A percentile compares a stretch with the other conserved stretches of the same genome.
Evolutionary conservation across 345 rosid genomes (phyloP).

Genomic region (Eucalyptus camaldulensis): DNA sequence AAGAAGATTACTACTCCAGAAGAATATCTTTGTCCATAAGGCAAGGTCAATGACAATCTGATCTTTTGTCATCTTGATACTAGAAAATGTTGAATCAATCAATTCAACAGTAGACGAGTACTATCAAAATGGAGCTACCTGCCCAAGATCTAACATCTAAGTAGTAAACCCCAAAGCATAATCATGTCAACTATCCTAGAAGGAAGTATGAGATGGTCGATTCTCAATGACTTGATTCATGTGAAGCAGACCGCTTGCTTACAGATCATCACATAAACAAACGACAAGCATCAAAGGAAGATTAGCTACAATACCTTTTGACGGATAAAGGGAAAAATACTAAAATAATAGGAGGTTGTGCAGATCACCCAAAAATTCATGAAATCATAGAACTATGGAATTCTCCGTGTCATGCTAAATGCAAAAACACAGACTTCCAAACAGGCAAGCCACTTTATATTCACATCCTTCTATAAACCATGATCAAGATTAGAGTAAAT

Average conservation of each 20-base stretch:
- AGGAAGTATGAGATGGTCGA: background rate
- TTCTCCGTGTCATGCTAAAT: background rate
- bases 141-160: background rate
- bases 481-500: background rate
- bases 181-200: background rate
- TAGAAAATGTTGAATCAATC: conserved; percentile 2
- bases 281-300: background rate
- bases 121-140: background rate
- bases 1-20: conserved; percentile 48
- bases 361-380: background rate
- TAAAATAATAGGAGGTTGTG: background rate
- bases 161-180: background rate
- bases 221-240: background rate
- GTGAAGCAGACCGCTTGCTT: background rate
- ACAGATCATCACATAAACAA: background rate
- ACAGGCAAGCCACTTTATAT: background rate
- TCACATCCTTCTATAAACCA: background rate
- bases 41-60: conserved; percentile 58
- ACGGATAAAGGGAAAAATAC: background rate
- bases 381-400: background rate
- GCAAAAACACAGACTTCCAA: background rate
- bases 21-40: background rate
- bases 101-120: background rate
- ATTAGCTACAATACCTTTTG: background rate
- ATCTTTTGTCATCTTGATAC: conserved; percentile 40